These are phyloP conservation scores for Coniochaeta hoffmannii DNA, from an alignment of 2,329 filamentous ascomycete genomes.

Conservation along the genomic window DNA sequence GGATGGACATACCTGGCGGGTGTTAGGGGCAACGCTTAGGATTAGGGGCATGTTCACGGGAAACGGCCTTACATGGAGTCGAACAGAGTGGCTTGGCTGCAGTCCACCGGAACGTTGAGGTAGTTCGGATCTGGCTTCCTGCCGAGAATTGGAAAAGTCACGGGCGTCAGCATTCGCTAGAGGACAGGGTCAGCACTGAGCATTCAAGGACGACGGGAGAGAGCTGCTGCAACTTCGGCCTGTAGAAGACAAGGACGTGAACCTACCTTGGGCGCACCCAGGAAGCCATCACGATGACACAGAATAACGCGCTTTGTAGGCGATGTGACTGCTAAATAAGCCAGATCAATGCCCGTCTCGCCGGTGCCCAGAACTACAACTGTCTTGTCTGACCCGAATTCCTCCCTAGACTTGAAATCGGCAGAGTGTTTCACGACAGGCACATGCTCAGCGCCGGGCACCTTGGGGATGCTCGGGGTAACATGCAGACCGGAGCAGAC, in stretches of 20 bases:
- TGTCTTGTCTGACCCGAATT: constrained; percentile 25
- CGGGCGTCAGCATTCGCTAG: constrained; percentile 8
- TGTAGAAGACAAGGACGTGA: background rate
- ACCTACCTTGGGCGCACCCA: constrained; percentile 25
- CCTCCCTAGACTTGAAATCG: constrained; percentile 23
- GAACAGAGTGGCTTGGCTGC: constrained; percentile 38
- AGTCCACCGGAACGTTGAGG: constrained; percentile 39
- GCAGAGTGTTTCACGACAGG: constrained; percentile 24
- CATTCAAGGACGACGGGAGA: no score
- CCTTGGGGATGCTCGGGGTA: constrained; percentile 20
- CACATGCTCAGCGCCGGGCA: constrained; percentile 22
- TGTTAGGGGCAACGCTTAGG: no score
- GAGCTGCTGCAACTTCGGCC: background rate
- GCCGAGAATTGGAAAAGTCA: constrained; percentile 10
- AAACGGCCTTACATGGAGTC: no score
- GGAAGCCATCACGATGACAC: constrained; percentile 29
- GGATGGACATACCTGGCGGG: constrained; percentile 43
- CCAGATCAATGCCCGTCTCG: constrained; percentile 29
- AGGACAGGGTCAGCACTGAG: background rate
- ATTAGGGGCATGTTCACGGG: no score
- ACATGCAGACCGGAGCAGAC: constrained; percentile 29
- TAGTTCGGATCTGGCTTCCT: constrained; percentile 8
- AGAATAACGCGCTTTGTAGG: constrained; percentile 26
- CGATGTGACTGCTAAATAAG: constrained; percentile 26
- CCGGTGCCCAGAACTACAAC: constrained; percentile 28